phyloP scores from a whole-genome alignment of 495 filamentous ascomycete genomes.

The Podospora australis region DNA sequence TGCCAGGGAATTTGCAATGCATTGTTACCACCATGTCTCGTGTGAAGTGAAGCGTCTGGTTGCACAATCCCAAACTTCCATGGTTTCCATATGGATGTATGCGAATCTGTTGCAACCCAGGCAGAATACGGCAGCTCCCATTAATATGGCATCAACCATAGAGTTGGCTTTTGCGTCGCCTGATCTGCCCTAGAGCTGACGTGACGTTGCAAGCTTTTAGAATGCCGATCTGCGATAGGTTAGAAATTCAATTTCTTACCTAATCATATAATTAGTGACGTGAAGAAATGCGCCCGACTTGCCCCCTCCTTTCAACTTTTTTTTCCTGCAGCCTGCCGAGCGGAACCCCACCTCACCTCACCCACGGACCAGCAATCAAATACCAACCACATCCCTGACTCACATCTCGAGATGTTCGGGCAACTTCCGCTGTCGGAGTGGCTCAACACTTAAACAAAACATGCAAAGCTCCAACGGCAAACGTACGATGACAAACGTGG shows the following conservation, averaged over 20 bases:
- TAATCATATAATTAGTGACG: conserved; percentile 7
- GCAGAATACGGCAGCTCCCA: neutral
- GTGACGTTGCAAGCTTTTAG: conserved; percentile 3
- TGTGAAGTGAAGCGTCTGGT: too few species aligned
- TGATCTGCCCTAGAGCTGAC: conserved; percentile 1
- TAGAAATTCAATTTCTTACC: conserved; percentile 6
- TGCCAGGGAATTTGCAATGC: neutral
- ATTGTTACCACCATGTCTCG: too few species aligned
- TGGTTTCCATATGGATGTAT: too few species aligned
- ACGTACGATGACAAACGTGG: too few species aligned
- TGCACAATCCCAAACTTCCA: neutral
- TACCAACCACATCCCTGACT: neutral
- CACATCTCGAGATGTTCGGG: neutral
- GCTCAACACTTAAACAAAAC: too few species aligned
- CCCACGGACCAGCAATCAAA: neutral
- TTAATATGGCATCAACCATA: neutral
- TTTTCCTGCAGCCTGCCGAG: too few species aligned
- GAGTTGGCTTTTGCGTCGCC: neutral
- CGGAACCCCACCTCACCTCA: neutral
- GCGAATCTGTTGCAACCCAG: too few species aligned
- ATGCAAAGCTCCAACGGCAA: too few species aligned
- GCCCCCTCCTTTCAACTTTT: neutral
- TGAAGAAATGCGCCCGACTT: neutral
- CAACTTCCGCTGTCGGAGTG: too few species aligned
- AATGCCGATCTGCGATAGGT: neutral